These are phyloP conservation scores for Eimeria brunetti DNA, from an alignment of 169 alveolate genomes.

Conservation along the genomic window DNA sequence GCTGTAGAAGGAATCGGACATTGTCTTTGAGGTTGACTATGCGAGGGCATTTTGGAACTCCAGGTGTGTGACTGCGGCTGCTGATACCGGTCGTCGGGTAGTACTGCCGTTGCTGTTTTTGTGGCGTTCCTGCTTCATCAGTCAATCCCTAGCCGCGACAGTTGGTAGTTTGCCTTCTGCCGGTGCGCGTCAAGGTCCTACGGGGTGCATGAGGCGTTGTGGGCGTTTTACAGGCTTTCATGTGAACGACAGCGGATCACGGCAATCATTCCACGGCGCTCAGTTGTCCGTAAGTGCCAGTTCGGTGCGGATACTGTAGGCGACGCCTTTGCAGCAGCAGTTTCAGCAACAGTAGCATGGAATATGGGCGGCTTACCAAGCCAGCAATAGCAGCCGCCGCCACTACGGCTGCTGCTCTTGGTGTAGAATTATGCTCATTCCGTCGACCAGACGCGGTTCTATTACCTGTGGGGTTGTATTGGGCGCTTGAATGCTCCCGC, in stretches of 20 bases:
- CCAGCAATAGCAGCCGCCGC: not conserved
- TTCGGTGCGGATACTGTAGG: conserved; percentile 34
- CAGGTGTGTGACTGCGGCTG: conserved; percentile 78
- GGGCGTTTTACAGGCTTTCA: conserved; percentile 82
- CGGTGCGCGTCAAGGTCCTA: not conserved
- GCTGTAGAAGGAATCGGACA: conserved; percentile 85
- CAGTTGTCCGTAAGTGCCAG: conserved; percentile 82
- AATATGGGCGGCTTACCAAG: not conserved
- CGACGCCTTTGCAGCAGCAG: conserved; percentile 12
- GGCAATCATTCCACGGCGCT: conserved; percentile 82
- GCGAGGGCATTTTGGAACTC: conserved; percentile 92
- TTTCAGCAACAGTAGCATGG: not conserved
- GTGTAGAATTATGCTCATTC: not conserved
- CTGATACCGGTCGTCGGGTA: not conserved
- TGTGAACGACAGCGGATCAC: conserved; percentile 87
- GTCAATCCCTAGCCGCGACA: not conserved
- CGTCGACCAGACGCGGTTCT: not conserved
- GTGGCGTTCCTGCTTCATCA: not conserved
- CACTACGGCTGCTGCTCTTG: not conserved
- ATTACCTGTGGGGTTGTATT: not conserved
- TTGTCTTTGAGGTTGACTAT: conserved; percentile 86
- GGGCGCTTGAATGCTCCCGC: not conserved
- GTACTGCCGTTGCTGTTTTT: not conserved
- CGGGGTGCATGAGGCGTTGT: not conserved
- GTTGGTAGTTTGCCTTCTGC: not conserved